Percentiles rank a stretch among this genome's conserved stretches.
These are phyloP conservation scores for Solanum piurae DNA, from an alignment of 257 asterid species.

Conservation along the genomic window DNA sequence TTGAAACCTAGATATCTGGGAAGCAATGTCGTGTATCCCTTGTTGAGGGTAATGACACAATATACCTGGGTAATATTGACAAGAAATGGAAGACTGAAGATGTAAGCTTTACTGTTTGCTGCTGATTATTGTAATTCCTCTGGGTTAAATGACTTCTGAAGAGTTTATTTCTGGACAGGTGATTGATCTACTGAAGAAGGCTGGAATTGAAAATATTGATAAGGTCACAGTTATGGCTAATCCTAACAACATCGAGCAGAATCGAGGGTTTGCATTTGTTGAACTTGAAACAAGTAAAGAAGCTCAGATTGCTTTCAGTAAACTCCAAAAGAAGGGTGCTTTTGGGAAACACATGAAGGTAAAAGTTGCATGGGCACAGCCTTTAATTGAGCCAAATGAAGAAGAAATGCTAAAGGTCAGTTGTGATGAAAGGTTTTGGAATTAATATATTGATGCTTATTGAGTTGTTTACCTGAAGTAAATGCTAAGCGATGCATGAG, in stretches of 20 bases:
- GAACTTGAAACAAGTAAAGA: slow-evolving; percentile 54
- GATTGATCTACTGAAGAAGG: slow-evolving; percentile 29
- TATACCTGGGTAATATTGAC: slow-evolving; percentile 65
- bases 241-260: slow-evolving; percentile 37
- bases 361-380: slow-evolving; percentile 71
- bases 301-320: slow-evolving; percentile 57
- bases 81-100: slow-evolving; percentile 57
- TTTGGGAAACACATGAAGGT: slow-evolving; percentile 32
- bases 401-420: slow-evolving; percentile 58
- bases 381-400: slow-evolving; percentile 41
- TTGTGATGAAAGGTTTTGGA: slow-evolving; percentile 7
- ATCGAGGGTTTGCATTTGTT: slow-evolving; percentile 70
- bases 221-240: slow-evolving; percentile 40
- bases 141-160: slow-evolving; percentile 8
- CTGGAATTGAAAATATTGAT: slow-evolving; percentile 54
- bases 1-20: slow-evolving; percentile 47
- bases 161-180: slow-evolving; percentile 33
- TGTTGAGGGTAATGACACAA: slow-evolving; percentile 58
- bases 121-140: slow-evolving; percentile 1
- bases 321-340: slow-evolving; percentile 43
- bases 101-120: slow-evolving; percentile 36
- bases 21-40: slow-evolving; percentile 38
- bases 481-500: background rate
- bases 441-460: background rate
- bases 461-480: background rate